A percentile compares a stretch with the other conserved stretches of the same genome.
Evolutionary conservation across 2,329 filamentous ascomycete genomes (phyloP).

Genomic region (Phialophora tarda): DNA sequence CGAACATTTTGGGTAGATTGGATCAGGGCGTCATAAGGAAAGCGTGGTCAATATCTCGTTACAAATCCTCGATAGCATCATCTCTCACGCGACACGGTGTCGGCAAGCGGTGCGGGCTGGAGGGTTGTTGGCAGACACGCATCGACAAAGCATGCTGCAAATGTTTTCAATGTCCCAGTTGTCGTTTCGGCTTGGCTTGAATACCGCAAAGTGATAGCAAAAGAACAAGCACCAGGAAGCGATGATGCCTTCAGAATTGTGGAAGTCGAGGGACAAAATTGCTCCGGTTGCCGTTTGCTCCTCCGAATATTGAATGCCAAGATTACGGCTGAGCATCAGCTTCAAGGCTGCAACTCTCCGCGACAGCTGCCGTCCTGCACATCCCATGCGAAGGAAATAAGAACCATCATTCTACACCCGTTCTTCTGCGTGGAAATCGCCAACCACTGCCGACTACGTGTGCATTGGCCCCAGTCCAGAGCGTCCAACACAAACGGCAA

Average conservation of each 20-base stretch:
- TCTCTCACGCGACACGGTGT: slow-evolving; percentile 28
- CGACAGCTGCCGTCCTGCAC: not conserved
- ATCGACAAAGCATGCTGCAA: not conserved
- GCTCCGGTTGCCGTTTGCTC: not conserved
- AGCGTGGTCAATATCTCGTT: slow-evolving; percentile 1
- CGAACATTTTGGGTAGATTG: slow-evolving; percentile 71
- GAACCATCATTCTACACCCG: not conserved
- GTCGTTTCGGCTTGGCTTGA: not conserved
- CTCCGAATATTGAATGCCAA: not conserved
- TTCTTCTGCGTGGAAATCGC: no score
- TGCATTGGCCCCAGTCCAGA: not conserved
- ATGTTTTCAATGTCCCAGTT: not conserved
- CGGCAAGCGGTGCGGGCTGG: not conserved
- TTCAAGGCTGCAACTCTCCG: not conserved
- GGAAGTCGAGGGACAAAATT: not conserved
- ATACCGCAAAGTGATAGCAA: not conserved
- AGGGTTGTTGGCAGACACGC: not conserved
- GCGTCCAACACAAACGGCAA: not conserved
- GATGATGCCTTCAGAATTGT: not conserved
- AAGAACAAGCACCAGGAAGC: not conserved
- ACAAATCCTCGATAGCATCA: slow-evolving; percentile 16
- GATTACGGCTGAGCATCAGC: not conserved
- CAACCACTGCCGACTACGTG: no score
- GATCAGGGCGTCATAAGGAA: slow-evolving; percentile 12
- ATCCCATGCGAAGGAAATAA: not conserved